Percentiles rank a stretch among this genome's conserved stretches.
These are phyloP conservation scores for Aspergillus pseudotamarii DNA, from an alignment of 2,329 filamentous ascomycete species.

Conservation along the genomic window DNA sequence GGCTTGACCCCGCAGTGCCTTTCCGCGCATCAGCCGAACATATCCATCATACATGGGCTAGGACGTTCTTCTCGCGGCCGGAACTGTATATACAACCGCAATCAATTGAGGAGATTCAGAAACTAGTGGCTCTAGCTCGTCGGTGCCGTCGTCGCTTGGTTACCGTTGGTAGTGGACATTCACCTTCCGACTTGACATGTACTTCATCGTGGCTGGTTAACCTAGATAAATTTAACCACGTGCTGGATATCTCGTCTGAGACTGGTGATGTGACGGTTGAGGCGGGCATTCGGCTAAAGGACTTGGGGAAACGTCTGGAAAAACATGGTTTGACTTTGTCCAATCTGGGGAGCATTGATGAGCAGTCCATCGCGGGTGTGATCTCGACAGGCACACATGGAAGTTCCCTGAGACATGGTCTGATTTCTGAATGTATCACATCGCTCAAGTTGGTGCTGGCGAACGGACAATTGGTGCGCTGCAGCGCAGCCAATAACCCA, in stretches of 20 bases:
- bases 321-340: slow-evolving; percentile 79
- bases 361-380: slow-evolving; percentile 88
- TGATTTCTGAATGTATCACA: slow-evolving; percentile 77
- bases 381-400: slow-evolving; percentile 94
- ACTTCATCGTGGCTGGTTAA: slow-evolving; percentile 95
- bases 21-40: slow-evolving; percentile 76
- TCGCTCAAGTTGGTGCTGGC: slow-evolving; percentile 79
- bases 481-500: slow-evolving; percentile 66
- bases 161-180: slow-evolving; percentile 88
- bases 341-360: slow-evolving; percentile 91
- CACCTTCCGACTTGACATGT: slow-evolving; percentile 87
- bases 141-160: slow-evolving; percentile 79
- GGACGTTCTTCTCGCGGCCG: slow-evolving; percentile 84
- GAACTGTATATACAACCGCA: slow-evolving; percentile 89
- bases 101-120: slow-evolving; percentile 78
- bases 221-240: slow-evolving; percentile 76
- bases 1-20: slow-evolving; percentile 64
- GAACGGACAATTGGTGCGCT: slow-evolving; percentile 73
- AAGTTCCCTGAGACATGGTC: slow-evolving; percentile 78
- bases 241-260: slow-evolving; percentile 69
- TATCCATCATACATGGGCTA: slow-evolving; percentile 89
- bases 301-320: slow-evolving; percentile 74
- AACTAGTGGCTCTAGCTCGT: slow-evolving; percentile 77
- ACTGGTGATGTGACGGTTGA: slow-evolving; percentile 74
- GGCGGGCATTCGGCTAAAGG: slow-evolving; percentile 81